Evolutionary conservation across 768 basidiomycete genomes (phyloP), one percentile per base, ranked within the genome.

Genomic region (Nidula microcarpa): DNA sequence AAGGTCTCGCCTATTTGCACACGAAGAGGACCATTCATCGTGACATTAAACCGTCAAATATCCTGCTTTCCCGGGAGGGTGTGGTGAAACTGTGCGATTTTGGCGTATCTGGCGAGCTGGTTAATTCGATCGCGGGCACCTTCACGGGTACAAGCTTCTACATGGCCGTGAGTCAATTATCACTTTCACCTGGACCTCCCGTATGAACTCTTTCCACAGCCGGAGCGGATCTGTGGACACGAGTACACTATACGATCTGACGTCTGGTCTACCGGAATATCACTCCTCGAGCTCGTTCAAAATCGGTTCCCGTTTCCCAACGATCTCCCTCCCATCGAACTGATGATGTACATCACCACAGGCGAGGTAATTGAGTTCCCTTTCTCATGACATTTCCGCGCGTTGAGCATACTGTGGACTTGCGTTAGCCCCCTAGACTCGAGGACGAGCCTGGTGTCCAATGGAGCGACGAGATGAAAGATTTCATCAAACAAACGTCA

Each of bases 71-170:
- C 36, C 81, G 82, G 46, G 87, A 93, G 63, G 97, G 97, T 33
- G 71, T 93, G 46, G 86, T 98, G 65, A 97, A 94, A 68, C 78
- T 99, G 3, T 87, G 82, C 67, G 97, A 99, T 71, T 99, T 99
- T 65, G 97, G 97, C 33, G 97, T 98, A 16, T 98, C 96, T 30
- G 97, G 96, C 41, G 92, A 97, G 70, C 80, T 99, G 18, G 86
- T 98, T 61, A 85, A 89, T 63, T 93, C 90, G 49, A 70, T 90
- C 57, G 97, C 97, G 13, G 91, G 91, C 51, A 98, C 97, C 0
- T 98, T 98, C 65, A 98, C 96, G 1, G 97, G 97, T 6, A 98
- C 96, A 43, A 94, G 94, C 65, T 89, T 91, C 59, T 99, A 98
- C 72, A 98, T 98, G 96, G 95, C 97, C 59, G 96, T 98, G 63